Conservation (phyloP, 495 filamentous ascomycete genomes). For the Halenospora varia region DNA sequence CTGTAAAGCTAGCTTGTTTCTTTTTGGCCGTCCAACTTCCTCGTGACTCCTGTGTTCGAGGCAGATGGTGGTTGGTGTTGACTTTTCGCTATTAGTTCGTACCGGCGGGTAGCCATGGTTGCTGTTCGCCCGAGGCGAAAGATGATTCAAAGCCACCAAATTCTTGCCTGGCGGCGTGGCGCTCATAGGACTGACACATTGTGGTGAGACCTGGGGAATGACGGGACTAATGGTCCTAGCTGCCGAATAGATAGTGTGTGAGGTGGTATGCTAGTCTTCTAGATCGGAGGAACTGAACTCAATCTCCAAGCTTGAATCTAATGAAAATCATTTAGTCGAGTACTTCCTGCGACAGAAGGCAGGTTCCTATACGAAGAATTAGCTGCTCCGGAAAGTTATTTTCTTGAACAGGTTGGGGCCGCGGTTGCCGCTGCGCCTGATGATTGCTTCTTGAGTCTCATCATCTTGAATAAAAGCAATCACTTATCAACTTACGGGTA, state of each 20-base stretch:
- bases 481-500: conserved; percentile 14
- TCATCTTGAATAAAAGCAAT: conserved; percentile 8
- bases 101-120: neutral
- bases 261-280: neutral
- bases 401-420: neutral
- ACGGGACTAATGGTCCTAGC: neutral
- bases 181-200: conserved; percentile 3
- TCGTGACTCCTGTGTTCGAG: neutral
- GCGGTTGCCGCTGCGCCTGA: conserved; percentile 8
- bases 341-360: neutral
- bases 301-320: neutral
- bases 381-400: neutral
- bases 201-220: conserved; percentile 13
- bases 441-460: conserved; percentile 4
- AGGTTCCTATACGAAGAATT: neutral
- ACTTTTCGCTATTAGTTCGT: too few relatives aligned
- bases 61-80: neutral
- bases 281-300: neutral
- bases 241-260: neutral
- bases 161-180: neutral
- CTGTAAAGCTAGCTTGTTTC: neutral
- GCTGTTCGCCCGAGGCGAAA: neutral
- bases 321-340: neutral
- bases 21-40: neutral
- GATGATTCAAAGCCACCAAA: neutral